Evolutionary conservation across 306 rosid species (phyloP).

Genomic region (Glycyrrhiza uralensis): DNA sequence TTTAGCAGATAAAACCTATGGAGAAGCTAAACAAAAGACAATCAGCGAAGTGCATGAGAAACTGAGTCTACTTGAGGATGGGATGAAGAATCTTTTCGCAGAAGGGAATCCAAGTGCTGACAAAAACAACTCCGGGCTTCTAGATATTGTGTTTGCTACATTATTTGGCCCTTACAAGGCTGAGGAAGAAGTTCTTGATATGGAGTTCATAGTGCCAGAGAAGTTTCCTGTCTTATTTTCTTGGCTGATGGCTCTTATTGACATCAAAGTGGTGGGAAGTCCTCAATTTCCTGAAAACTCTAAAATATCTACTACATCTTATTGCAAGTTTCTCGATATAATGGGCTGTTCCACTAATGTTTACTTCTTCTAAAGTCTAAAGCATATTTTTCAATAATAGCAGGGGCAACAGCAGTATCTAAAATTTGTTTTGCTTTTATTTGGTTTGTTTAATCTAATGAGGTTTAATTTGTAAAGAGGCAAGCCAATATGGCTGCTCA

Average conservation of each 20-base stretch:
- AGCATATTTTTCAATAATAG: too few relatives aligned
- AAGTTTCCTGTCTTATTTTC: conserved; percentile 29
- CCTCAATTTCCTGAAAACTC: too few relatives aligned
- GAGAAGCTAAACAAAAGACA: conserved; percentile 26
- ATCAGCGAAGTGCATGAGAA: conserved; percentile 9
- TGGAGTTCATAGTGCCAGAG: conserved; percentile 16
- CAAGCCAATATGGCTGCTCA: too few relatives aligned
- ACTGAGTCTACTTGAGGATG: conserved; percentile 25
- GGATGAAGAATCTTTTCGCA: conserved; percentile 25
- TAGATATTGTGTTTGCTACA: conserved; percentile 1
- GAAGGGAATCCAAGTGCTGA: conserved; percentile 10
- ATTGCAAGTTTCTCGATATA: too few relatives aligned
- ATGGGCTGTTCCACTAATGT: too few relatives aligned
- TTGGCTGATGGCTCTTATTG: conserved; percentile 20
- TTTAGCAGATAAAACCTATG: background rate
- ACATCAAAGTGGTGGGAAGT: conserved; percentile 11
- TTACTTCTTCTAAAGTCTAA: too few relatives aligned
- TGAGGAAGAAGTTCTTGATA: conserved; percentile 21
- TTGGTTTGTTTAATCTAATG: too few relatives aligned
- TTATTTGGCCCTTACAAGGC: background rate
- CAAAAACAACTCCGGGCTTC: background rate
- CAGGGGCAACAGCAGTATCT: too few relatives aligned
- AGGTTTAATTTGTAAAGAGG: too few relatives aligned
- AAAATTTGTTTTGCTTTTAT: too few relatives aligned
- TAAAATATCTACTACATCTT: too few relatives aligned